These are phyloP conservation scores for Eucalyptus pauciflora DNA, from an alignment of 345 rosid genomes.

Conservation along the genomic window DNA sequence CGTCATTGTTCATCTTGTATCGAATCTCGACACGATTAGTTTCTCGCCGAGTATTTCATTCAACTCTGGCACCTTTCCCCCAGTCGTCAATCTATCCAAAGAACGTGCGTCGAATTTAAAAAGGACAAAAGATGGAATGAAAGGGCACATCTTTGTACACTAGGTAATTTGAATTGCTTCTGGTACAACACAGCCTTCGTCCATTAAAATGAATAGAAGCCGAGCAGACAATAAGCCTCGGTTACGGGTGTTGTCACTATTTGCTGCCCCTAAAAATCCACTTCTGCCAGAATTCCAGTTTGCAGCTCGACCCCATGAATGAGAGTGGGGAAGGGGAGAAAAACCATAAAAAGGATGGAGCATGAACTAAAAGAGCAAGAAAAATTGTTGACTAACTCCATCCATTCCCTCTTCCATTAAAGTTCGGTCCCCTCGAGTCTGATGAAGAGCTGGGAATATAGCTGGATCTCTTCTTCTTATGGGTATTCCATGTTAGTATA, in stretches of 20 bases:
- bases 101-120: not conserved
- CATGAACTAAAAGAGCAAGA: not conserved
- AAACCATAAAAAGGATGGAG: not conserved
- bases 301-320: not conserved
- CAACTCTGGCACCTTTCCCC: not conserved
- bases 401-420: conserved; percentile 50
- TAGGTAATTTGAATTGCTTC: not conserved
- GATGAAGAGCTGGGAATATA: conserved; percentile 57
- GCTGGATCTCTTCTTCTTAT: conserved; percentile 85
- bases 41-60: not conserved
- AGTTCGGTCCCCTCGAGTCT: conserved; percentile 63
- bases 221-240: not conserved
- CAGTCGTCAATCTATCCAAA: not conserved
- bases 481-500: conserved; percentile 61
- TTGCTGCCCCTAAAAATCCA: not conserved
- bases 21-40: not conserved
- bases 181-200: not conserved
- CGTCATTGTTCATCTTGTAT: not conserved
- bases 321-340: not conserved
- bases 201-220: not conserved
- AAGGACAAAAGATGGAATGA: not conserved
- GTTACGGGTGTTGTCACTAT: not conserved
- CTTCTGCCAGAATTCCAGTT: not conserved
- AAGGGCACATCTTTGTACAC: not conserved
- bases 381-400: not conserved